Evolutionary conservation across 2,329 filamentous ascomycete species (phyloP), one percentile per base, ranked within the genome.

Genomic region (Trichophyton mentagrophytes): DNA sequence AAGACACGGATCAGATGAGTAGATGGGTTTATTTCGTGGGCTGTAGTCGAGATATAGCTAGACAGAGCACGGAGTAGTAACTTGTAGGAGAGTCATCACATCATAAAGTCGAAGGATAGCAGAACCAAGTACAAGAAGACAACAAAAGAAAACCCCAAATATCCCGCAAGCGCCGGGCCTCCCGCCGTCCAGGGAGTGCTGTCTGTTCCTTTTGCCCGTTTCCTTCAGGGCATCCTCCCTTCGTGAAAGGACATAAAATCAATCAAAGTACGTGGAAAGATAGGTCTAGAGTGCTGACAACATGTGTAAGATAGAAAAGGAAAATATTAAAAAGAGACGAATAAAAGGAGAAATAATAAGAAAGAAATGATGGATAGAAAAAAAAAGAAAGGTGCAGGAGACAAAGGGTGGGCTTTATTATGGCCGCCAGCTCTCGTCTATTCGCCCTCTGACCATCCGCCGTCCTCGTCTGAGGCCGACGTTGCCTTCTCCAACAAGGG

Each of bases 401-500:
- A 51, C 46, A 27, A 51, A 51, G 57, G 20, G 6, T 20, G 33
- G 44, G 20, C n/a, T 20, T 13, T 1, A 60, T 55, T 30, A 59
- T 60, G 63, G 66, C 55, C 65, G 65, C 66, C 66, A 71, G 58
- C 62, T 66, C 27, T 70, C 67, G 59, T 70, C 62, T 25, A 69
- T 66, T 42, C 67, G 65, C 33, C 66, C 63, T 51, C 67, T 65
- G 6, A 67, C 65, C 63, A 67, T 66, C 7, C 67, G 68, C 38
- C 68, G 65, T 7, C 69, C 69, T 20, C 71, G 67, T 58, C 72
- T 70, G 57, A 78, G 66, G 5, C 74, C 74, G 20, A 77, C 69
- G 59, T 76, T 72, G n/a, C 76, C 75, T 60, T 76, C 71, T 8
- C 71, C 71, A 17, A 78, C 66, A 11, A 78, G 71, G 46, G 71